Percentiles rank a stretch among this genome's conserved stretches.
Evolutionary conservation across 139 green algal species (phyloP).

Genomic region (Chlamydomonas sphaeroides): DNA sequence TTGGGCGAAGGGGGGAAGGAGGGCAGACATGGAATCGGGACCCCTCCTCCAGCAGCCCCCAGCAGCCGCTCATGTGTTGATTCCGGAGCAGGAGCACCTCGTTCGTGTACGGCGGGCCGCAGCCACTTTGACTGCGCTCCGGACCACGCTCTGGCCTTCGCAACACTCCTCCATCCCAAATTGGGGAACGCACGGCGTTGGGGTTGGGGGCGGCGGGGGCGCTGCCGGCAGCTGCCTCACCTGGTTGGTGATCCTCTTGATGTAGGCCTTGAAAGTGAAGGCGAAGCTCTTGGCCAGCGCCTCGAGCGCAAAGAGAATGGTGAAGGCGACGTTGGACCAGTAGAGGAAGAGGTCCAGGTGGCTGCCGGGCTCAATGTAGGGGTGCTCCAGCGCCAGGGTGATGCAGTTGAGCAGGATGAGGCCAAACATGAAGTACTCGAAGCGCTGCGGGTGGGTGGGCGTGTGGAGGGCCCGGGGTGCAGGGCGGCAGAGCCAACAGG

Average conservation of each 20-base stretch:
- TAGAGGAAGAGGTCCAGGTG: conserved; percentile 31
- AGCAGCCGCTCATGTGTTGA: too few relatives aligned
- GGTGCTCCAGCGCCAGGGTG: conserved; percentile 74
- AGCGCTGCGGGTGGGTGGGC: conserved; percentile 19
- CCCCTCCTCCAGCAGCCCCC: too few relatives aligned
- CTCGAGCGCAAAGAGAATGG: conserved; percentile 47
- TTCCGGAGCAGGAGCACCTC: too few relatives aligned
- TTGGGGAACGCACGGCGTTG: too few relatives aligned
- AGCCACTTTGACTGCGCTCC: too few relatives aligned
- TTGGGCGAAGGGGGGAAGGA: too few relatives aligned
- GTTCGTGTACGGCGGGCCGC: too few relatives aligned
- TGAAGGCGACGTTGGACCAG: conserved; percentile 54
- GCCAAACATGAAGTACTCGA: conserved; percentile 79
- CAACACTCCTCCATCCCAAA: too few relatives aligned
- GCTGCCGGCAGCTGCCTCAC: too few relatives aligned
- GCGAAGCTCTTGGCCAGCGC: conserved; percentile 78
- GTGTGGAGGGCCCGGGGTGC: not conserved
- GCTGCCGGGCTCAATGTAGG: conserved; percentile 48
- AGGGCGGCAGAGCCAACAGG: not conserved
- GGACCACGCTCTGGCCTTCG: too few relatives aligned
- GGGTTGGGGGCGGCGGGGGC: too few relatives aligned
- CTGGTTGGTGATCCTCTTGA: conserved; percentile 61
- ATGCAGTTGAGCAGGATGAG: conserved; percentile 81
- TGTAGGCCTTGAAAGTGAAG: conserved; percentile 76
- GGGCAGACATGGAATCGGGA: too few relatives aligned